Conservation (phyloP, 768 basidiomycete genomes). For the Boletus subparvulus region DNA sequence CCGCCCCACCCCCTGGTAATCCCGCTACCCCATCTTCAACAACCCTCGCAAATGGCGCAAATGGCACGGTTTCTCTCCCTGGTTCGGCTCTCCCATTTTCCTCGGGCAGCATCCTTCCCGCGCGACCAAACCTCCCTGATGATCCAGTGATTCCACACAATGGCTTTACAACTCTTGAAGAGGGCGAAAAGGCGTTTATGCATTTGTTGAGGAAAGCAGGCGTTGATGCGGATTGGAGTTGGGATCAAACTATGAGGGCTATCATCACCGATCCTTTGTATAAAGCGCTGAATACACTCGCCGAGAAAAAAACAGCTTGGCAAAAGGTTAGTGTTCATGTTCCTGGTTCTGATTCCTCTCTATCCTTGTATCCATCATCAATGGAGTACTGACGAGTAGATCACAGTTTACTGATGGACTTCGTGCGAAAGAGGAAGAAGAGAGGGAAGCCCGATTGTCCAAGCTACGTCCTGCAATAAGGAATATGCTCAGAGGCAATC, state of each 20-base stretch:
- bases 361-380: neutral
- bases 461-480: conserved; percentile 85
- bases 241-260: conserved; percentile 98
- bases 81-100: conserved; percentile 63
- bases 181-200: conserved; percentile 93
- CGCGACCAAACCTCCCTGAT: conserved; percentile 78
- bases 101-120: conserved; percentile 60
- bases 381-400: conserved; percentile 7
- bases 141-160: conserved; percentile 89
- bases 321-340: conserved; percentile 66
- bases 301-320: conserved; percentile 93
- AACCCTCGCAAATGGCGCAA: conserved; percentile 48
- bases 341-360: neutral
- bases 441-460: conserved; percentile 76
- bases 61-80: conserved; percentile 46
- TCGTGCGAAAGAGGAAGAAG: conserved; percentile 81
- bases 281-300: conserved; percentile 88
- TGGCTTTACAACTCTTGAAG: conserved; percentile 81
- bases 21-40: conserved; percentile 35
- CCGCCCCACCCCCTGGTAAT: conserved; percentile 47
- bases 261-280: conserved; percentile 98
- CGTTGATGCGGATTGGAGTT: conserved; percentile 90
- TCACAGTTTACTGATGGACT: conserved; percentile 68
- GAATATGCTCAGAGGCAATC: conserved; percentile 84
- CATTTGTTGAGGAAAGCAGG: conserved; percentile 87